Conservation (phyloP, 345 rosid species). For the Gossypium rotundifolium region DNA sequence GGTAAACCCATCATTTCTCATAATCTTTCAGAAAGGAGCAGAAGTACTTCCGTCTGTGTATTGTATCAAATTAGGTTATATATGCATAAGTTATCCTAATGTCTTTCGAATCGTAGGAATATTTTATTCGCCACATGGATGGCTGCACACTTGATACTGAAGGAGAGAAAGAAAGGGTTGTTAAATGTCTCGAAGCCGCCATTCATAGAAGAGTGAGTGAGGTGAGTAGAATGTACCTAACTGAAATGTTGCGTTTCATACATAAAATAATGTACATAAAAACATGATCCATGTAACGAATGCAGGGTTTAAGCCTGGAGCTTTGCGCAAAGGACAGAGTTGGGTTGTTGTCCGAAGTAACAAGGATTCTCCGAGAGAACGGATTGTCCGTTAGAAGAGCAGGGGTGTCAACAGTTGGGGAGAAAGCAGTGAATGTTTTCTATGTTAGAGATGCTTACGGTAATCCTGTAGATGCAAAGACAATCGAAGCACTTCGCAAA, state of each 20-base stretch:
- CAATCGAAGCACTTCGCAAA: slow-evolving; percentile 72
- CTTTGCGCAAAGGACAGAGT: slow-evolving; percentile 72
- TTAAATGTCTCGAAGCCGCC: slow-evolving; percentile 90
- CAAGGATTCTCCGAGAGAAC: slow-evolving; percentile 78
- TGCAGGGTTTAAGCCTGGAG: slow-evolving; percentile 49
- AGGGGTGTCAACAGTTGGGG: slow-evolving; percentile 80
- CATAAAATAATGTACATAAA: no score
- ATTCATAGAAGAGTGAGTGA: slow-evolving; percentile 80
- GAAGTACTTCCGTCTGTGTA: neutral
- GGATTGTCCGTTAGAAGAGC: slow-evolving; percentile 82
- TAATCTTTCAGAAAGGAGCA: neutral
- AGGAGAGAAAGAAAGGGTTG: slow-evolving; percentile 80
- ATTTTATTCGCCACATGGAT: slow-evolving; percentile 82
- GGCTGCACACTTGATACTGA: slow-evolving; percentile 81
- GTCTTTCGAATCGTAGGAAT: slow-evolving; percentile 39
- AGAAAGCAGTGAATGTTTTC: slow-evolving; percentile 79
- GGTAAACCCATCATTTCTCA: slow-evolving; percentile 19
- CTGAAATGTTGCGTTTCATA: neutral
- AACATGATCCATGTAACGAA: neutral
- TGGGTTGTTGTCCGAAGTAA: slow-evolving; percentile 35
- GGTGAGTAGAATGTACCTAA: slow-evolving; percentile 33
- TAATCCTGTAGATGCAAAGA: slow-evolving; percentile 40
- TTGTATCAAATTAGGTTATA: neutral
- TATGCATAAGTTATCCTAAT: neutral
- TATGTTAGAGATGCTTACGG: slow-evolving; percentile 37